Evolutionary conservation across 176 grass and related monocot genomes (phyloP).

Genomic region (Aegilops sharonensis): DNA sequence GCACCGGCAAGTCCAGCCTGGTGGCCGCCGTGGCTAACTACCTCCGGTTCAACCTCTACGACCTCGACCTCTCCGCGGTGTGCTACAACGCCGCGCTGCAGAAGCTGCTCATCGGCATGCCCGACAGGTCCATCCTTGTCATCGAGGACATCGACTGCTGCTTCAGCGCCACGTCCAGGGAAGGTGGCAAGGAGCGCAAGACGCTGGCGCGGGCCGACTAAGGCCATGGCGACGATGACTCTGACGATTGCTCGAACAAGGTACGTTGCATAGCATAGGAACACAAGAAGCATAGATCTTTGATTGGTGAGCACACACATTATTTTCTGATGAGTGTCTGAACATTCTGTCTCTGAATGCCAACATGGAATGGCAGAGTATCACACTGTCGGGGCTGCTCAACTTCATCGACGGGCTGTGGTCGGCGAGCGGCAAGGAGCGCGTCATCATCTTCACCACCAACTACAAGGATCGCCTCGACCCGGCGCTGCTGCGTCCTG

Average conservation of each 20-base stretch:
- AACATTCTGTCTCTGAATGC: background rate
- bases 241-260: background rate
- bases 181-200: background rate
- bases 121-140: constrained; percentile 24
- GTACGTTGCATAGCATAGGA: background rate
- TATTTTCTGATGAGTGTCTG: background rate
- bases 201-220: too few species aligned
- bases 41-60: too few species aligned
- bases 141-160: constrained; percentile 33
- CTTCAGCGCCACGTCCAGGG: background rate
- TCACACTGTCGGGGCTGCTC: constrained; percentile 37
- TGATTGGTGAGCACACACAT: too few species aligned
- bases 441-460: constrained; percentile 81
- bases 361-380: background rate
- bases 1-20: too few species aligned
- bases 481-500: constrained; percentile 65
- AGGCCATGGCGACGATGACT: too few species aligned
- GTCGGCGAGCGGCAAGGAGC: constrained; percentile 64
- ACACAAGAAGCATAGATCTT: too few species aligned
- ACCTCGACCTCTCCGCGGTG: too few species aligned
- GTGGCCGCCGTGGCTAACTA: too few species aligned
- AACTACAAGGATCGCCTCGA: constrained; percentile 85
- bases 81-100: background rate
- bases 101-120: background rate
- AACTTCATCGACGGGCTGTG: constrained; percentile 65